Conservation (phyloP, 1,284 basidiomycete species). For the Tilletiopsis washingtonensis region DNA sequence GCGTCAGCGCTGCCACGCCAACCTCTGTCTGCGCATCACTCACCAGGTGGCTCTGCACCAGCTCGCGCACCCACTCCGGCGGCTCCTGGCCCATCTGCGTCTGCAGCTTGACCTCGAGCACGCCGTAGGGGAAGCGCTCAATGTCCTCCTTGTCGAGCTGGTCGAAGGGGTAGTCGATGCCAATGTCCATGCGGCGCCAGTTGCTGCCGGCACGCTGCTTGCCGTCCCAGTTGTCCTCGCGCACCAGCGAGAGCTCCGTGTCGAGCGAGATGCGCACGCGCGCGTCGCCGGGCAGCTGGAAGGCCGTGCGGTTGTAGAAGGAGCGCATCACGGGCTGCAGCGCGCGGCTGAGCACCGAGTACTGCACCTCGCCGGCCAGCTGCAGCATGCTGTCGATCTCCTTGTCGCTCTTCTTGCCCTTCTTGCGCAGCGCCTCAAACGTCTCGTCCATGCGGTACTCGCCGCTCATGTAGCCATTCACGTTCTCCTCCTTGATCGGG, state of each 20-base stretch:
- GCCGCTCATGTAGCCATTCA: slow-evolving; percentile 83
- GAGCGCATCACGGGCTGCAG: slow-evolving; percentile 79
- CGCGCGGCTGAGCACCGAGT: slow-evolving; percentile 74
- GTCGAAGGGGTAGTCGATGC: slow-evolving; percentile 83
- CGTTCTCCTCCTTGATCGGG: slow-evolving; percentile 87
- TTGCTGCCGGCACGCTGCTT: slow-evolving; percentile 68
- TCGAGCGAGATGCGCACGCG: slow-evolving; percentile 96
- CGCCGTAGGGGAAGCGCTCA: slow-evolving; percentile 87
- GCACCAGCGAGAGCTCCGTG: slow-evolving; percentile 84
- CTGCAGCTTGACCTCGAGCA: slow-evolving; percentile 94
- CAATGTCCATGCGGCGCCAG: slow-evolving; percentile 90
- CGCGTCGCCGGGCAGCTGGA: slow-evolving; percentile 96
- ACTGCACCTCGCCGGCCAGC: slow-evolving; percentile 92
- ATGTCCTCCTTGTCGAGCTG: slow-evolving; percentile 65
- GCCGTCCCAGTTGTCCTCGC: slow-evolving; percentile 97
- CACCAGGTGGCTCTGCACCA: slow-evolving; percentile 88
- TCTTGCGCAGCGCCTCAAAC: slow-evolving; percentile 77
- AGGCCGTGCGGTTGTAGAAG: slow-evolving; percentile 99
- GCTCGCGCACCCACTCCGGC: slow-evolving; percentile 88
- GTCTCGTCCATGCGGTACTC: slow-evolving; percentile 91
- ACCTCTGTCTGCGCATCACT: no score
- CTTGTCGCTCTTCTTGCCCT: slow-evolving; percentile 87
- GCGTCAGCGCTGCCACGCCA: no score
- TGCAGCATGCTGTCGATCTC: slow-evolving; percentile 94
- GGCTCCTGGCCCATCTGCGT: slow-evolving; percentile 94